Percentiles rank a stretch among this genome's conserved stretches.
Evolutionary conservation across 345 rosid genomes (phyloP).

Genomic region (Eucalyptus sideroxylon): DNA sequence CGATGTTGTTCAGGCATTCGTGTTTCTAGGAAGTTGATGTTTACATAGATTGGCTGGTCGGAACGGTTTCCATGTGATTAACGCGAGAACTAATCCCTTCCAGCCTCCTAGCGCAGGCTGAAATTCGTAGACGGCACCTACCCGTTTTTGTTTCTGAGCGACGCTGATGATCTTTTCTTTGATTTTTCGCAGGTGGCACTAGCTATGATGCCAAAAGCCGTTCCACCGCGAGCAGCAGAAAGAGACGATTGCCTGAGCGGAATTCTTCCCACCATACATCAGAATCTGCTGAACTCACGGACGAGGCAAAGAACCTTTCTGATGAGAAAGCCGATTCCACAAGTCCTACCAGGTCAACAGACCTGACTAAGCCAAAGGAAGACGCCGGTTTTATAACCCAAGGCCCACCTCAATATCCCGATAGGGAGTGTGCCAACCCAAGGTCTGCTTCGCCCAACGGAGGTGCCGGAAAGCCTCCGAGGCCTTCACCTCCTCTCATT

Average conservation of each 20-base stretch:
- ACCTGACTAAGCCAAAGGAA: background rate
- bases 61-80: background rate
- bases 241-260: background rate
- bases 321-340: background rate
- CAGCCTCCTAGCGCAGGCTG: background rate
- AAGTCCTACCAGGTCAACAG: background rate
- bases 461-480: conserved; percentile 26
- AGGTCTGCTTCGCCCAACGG: background rate
- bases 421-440: background rate
- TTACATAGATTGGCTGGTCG: background rate
- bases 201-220: conserved; percentile 12
- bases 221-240: conserved; percentile 4
- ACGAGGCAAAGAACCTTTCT: background rate
- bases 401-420: background rate
- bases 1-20: background rate
- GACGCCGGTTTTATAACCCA: background rate
- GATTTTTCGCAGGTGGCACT: conserved; percentile 14
- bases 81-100: background rate
- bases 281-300: background rate
- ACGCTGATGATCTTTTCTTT: background rate
- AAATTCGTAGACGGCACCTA: background rate
- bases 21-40: background rate
- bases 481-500: conserved; percentile 3
- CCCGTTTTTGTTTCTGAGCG: background rate
- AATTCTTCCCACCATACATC: background rate